A percentile compares a stretch with the other conserved stretches of the same genome.
Evolutionary conservation across 2,329 filamentous ascomycete species (phyloP).

Genomic region (Daldinia eschscholtzii): DNA sequence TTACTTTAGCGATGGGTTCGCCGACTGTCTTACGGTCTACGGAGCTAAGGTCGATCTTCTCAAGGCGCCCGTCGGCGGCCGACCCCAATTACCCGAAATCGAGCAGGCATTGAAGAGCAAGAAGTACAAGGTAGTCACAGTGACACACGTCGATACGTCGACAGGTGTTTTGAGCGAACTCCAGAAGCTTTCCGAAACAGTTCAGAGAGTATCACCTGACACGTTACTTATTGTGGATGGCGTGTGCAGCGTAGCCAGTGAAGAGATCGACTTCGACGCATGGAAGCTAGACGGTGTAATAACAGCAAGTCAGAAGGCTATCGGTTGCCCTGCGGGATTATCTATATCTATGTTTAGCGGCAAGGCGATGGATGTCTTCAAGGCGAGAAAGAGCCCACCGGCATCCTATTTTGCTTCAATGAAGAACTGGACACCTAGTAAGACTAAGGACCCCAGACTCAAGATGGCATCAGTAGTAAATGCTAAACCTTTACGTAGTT

Average conservation of each 20-base stretch:
- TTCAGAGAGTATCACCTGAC: conserved; percentile 88
- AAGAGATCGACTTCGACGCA: conserved; percentile 95
- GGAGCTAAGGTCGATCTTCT: conserved; percentile 91
- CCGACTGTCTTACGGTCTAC: conserved; percentile 91
- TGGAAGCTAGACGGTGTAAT: conserved; percentile 94
- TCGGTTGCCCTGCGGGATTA: conserved; percentile 92
- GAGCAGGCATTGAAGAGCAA: conserved; percentile 90
- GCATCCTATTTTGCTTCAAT: conserved; percentile 94
- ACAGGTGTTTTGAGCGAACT: conserved; percentile 96
- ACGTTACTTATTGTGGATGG: conserved; percentile 94
- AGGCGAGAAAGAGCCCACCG: conserved; percentile 83
- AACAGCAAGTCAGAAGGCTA: conserved; percentile 96
- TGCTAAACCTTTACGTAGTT: conserved; percentile 64
- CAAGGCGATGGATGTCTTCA: conserved; percentile 83
- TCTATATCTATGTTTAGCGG: conserved; percentile 95
- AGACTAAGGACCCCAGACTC: conserved; percentile 45
- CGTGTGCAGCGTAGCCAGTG: conserved; percentile 95
- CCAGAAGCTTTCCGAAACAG: conserved; percentile 83
- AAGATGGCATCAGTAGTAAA: neutral
- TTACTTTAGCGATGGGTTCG: conserved; percentile 97
- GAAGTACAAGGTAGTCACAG: conserved; percentile 92
- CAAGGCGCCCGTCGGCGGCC: conserved; percentile 87
- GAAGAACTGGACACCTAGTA: conserved; percentile 96
- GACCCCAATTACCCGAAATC: conserved; percentile 87
- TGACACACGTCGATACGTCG: conserved; percentile 97